These are phyloP conservation scores for Schoenoplectus tabernaemontani DNA, from an alignment of 202 grass and related monocot species.

Conservation along the genomic window DNA sequence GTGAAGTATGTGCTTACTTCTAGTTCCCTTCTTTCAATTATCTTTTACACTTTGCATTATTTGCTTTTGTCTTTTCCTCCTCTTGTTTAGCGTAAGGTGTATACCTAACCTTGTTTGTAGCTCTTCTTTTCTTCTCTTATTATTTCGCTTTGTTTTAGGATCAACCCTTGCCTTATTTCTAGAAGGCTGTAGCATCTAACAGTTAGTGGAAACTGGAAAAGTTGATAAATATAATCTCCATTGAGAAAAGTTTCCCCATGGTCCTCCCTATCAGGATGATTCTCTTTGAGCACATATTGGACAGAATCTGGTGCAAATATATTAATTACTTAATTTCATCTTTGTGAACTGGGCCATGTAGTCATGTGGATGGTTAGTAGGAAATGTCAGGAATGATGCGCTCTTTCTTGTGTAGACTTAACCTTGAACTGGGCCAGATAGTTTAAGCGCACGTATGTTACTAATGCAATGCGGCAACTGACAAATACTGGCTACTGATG, in stretches of 20 bases:
- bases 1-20: conserved; percentile 53
- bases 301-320: neutral
- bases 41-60: too few species aligned
- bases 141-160: neutral
- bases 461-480: neutral
- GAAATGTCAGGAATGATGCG: neutral
- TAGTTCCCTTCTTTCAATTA: conserved; percentile 1
- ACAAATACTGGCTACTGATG: conserved; percentile 6
- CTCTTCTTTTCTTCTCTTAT: neutral
- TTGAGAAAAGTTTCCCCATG: neutral
- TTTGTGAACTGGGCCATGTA: neutral
- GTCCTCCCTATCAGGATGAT: neutral
- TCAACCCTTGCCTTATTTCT: neutral
- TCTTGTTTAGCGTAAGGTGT: neutral
- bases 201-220: too few species aligned
- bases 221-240: neutral
- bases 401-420: conserved; percentile 8
- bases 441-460: neutral
- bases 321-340: neutral
- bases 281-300: neutral
- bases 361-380: neutral
- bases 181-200: neutral
- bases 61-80: too few species aligned
- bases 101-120: neutral
- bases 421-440: neutral